Evolutionary conservation across 2,329 filamentous ascomycete species (phyloP).

Genomic region (Orbilia javanica): DNA sequence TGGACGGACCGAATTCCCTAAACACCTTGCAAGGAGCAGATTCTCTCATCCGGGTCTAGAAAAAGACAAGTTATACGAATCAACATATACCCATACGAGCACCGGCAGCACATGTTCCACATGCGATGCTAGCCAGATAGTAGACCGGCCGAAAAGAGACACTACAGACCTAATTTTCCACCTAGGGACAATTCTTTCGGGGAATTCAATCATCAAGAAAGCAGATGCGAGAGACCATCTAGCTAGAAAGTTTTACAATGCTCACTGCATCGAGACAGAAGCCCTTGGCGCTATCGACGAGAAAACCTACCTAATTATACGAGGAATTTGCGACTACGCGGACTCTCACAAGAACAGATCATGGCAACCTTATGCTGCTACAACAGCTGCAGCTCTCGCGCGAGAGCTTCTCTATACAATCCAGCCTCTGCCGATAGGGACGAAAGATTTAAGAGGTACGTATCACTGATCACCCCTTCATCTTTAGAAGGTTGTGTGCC

Average conservation of each 20-base stretch:
- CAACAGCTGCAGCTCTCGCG: conserved; percentile 11
- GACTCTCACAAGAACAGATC: conserved; percentile 59
- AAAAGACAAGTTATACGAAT: conserved; percentile 20
- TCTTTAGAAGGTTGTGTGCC: background rate
- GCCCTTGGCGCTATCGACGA: background rate
- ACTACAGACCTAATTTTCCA: conserved; percentile 20
- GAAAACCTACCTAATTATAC: conserved; percentile 27
- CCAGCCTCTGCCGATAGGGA: background rate
- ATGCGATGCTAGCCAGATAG: background rate
- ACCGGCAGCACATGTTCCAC: background rate
- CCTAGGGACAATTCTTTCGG: conserved; percentile 26
- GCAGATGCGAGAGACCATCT: background rate
- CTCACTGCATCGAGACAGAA: conserved; percentile 16
- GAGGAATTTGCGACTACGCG: conserved; percentile 60
- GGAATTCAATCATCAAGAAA: background rate
- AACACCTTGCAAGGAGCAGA: conserved; percentile 1
- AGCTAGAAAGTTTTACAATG: background rate
- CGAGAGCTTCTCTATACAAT: conserved; percentile 17
- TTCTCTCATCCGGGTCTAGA: conserved; percentile 13
- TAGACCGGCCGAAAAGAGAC: conserved; percentile 9
- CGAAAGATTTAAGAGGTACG: background rate
- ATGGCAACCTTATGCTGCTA: conserved; percentile 58
- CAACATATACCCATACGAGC: background rate
- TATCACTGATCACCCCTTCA: background rate
- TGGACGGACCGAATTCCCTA: conserved; percentile 7